These are phyloP conservation scores for Sequoia sempervirens DNA, from an alignment of 75 land plant genomes.

Conservation along the genomic window DNA sequence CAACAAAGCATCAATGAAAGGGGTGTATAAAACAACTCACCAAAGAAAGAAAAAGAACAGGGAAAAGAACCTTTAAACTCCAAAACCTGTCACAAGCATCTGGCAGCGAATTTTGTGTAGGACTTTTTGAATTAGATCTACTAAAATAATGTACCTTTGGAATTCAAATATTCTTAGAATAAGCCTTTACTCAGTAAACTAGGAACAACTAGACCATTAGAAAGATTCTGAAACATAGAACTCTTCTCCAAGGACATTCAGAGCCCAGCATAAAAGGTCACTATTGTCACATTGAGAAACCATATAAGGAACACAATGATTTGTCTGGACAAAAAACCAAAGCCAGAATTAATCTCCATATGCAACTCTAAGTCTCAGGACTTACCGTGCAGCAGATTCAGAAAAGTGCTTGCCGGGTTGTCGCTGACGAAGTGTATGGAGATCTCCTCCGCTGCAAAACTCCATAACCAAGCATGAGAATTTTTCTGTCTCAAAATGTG, in stretches of 20 bases:
- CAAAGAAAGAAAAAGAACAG: background rate
- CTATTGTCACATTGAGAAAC: background rate
- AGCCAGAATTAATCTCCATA: background rate
- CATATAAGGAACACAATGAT: background rate
- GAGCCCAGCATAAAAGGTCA: background rate
- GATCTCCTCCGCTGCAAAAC: slow-evolving; percentile 76
- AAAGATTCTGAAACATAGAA: background rate
- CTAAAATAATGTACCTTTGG: background rate
- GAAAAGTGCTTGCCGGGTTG: slow-evolving; percentile 73
- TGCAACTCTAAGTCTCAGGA: background rate
- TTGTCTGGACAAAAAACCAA: background rate
- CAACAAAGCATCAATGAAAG: background rate
- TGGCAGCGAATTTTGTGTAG: background rate
- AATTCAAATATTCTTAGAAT: background rate
- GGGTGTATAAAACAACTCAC: background rate
- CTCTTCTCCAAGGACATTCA: background rate
- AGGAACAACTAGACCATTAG: background rate
- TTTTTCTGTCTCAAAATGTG: slow-evolving; percentile 79
- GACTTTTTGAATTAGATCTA: background rate
- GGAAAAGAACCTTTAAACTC: background rate
- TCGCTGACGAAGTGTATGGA: slow-evolving; percentile 62
- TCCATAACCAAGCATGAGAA: slow-evolving; percentile 84
- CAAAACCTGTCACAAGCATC: background rate
- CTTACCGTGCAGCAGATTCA: slow-evolving; percentile 72
- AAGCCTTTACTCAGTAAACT: background rate